Conservation (phyloP, 2,329 filamentous ascomycete species). For the Tolypocladium guangdongense region DNA sequence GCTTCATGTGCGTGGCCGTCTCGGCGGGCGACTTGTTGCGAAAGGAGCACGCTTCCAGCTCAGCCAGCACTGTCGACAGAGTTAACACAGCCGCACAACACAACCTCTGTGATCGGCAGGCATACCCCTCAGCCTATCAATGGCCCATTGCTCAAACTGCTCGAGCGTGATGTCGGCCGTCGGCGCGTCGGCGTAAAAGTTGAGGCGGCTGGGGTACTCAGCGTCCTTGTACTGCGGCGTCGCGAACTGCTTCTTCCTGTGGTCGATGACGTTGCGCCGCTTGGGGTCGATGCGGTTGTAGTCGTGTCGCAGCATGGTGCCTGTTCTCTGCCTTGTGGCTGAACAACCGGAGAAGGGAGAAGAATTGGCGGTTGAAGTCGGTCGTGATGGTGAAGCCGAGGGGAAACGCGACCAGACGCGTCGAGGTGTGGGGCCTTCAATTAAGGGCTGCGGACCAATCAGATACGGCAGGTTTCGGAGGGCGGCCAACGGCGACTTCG, state of each 20-base stretch:
- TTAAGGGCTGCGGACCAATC: conserved; percentile 8
- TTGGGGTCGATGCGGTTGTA: conserved; percentile 54
- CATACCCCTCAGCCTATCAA: conserved; percentile 73
- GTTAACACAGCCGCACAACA: neutral
- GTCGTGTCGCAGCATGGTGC: conserved; percentile 38
- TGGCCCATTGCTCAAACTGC: conserved; percentile 98
- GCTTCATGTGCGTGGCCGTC: conserved; percentile 72
- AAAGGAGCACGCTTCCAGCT: conserved; percentile 90
- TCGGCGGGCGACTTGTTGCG: conserved; percentile 80
- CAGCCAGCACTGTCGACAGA: conserved; percentile 55
- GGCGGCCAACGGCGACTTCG: no score
- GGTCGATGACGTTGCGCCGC: conserved; percentile 62
- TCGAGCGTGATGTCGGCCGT: conserved; percentile 93
- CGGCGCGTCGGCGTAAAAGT: conserved; percentile 81
- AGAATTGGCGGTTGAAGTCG: neutral
- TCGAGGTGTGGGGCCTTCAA: conserved; percentile 12
- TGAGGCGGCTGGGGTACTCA: conserved; percentile 76
- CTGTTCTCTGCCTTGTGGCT: neutral
- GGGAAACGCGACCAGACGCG: conserved; percentile 24
- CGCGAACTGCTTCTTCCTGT: conserved; percentile 81
- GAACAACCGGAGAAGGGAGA: neutral
- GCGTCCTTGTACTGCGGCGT: conserved; percentile 64
- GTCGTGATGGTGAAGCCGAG: conserved; percentile 3
- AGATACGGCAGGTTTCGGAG: neutral
- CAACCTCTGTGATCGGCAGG: neutral